Percentiles rank a stretch among this genome's conserved stretches.
These are phyloP conservation scores for Kodamaea restingae DNA, from an alignment of 805 yeast species.

Conservation along the genomic window DNA sequence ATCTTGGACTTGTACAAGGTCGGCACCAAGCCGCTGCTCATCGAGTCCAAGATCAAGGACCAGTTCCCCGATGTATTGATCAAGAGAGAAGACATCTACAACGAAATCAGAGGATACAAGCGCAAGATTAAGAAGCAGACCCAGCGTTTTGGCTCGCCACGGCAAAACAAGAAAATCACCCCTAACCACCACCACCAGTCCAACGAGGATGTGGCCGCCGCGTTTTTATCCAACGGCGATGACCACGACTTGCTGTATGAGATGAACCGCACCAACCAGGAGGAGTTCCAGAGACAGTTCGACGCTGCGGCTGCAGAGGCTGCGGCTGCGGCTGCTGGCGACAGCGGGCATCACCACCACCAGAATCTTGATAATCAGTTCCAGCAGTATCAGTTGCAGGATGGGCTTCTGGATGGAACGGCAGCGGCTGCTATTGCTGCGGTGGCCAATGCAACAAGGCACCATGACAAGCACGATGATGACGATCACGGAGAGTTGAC, in stretches of 20 bases:
- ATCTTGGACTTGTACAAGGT: constrained; percentile 49
- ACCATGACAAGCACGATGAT: constrained; percentile 17
- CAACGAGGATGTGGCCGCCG: constrained; percentile 14
- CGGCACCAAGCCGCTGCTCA: constrained; percentile 54
- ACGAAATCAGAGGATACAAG: constrained; percentile 54
- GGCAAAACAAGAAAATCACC: constrained; percentile 1
- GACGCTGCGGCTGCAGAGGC: constrained; percentile 33
- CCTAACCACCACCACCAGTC: constrained; percentile 13
- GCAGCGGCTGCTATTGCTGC: constrained; percentile 43
- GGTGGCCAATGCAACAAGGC: constrained; percentile 31
- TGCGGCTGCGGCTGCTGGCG: constrained; percentile 36
- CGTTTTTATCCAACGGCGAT: constrained; percentile 19
- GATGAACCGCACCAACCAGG: constrained; percentile 18
- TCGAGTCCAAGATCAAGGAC: constrained; percentile 48
- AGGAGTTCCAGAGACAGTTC: constrained; percentile 16
- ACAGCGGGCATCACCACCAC: constrained; percentile 11
- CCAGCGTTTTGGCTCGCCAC: constrained; percentile 17
- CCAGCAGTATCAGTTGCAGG: constrained; percentile 26
- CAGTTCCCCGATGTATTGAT: constrained; percentile 51
- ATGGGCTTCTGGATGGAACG: constrained; percentile 20
- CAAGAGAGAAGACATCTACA: constrained; percentile 55
- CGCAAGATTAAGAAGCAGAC: constrained; percentile 44
- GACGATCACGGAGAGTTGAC: constrained; percentile 27
- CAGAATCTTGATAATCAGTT: constrained; percentile 24
- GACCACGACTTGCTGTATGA: constrained; percentile 20